phyloP scores from a whole-genome alignment of 2,329 filamentous ascomycete species.

The Aspergillus terreus region DNA sequence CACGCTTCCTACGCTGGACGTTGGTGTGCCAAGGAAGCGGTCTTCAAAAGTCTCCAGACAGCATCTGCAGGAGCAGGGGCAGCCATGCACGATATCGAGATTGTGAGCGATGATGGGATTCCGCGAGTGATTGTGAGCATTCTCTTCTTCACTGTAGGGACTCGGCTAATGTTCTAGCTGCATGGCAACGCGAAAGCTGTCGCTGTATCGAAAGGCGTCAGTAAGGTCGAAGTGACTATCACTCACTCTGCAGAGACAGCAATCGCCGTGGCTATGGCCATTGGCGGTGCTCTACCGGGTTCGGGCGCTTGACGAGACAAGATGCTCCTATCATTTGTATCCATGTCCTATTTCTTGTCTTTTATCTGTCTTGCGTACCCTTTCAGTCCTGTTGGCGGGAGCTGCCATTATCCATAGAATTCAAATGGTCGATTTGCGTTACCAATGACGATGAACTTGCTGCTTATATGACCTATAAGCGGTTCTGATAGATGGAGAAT shows the following conservation, averaged over 20 bases:
- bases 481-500: neutral
- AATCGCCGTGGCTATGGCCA: conserved; percentile 1
- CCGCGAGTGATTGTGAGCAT: conserved; percentile 10
- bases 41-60: conserved; percentile 16
- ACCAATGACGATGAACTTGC: no score
- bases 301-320: neutral
- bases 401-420: conserved; percentile 3
- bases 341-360: neutral
- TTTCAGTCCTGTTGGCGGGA: neutral
- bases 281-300: neutral
- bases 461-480: neutral
- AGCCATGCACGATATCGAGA: conserved; percentile 16
- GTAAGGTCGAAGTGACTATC: conserved; percentile 2
- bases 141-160: neutral
- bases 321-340: neutral
- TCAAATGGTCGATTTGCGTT: neutral
- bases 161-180: conserved; percentile 1
- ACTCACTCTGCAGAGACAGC: conserved; percentile 1
- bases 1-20: conserved; percentile 65
- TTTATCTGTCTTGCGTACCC: neutral
- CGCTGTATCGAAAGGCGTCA: neutral
- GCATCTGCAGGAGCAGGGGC: conserved; percentile 8
- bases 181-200: conserved; percentile 1
- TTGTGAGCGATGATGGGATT: conserved; percentile 8
- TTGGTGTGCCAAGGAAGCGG: conserved; percentile 86